Evolutionary conservation across 1,284 basidiomycete species (phyloP).

Genomic region (Farysia itapuensis): DNA sequence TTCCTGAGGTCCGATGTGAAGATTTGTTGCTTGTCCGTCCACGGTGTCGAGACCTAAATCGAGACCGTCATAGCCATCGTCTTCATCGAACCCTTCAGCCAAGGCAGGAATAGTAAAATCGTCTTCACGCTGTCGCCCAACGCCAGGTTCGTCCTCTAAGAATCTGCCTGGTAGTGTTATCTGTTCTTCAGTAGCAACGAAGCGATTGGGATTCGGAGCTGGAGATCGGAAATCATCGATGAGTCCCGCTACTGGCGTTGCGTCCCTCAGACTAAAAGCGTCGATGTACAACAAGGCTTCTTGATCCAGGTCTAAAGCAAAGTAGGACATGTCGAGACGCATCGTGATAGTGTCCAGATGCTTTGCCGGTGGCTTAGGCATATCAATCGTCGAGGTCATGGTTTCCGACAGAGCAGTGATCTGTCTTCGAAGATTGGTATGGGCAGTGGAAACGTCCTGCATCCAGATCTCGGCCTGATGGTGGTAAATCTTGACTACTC

Average conservation of each 20-base stretch:
- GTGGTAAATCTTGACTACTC: conserved; percentile 39
- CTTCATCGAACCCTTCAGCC: conserved; percentile 11
- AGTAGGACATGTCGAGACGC: conserved; percentile 19
- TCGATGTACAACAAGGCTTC: neutral
- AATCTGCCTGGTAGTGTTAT: conserved; percentile 18
- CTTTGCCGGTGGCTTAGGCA: conserved; percentile 9
- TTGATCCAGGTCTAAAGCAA: conserved; percentile 28
- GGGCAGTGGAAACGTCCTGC: conserved; percentile 15
- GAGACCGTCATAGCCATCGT: conserved; percentile 11
- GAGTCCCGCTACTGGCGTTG: neutral
- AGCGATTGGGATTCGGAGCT: conserved; percentile 14
- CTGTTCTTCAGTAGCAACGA: conserved; percentile 15
- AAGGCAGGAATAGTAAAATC: conserved; percentile 7
- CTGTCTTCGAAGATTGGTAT: conserved; percentile 10
- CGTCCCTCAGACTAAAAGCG: neutral
- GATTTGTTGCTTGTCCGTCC: too few relatives aligned
- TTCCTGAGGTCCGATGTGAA: too few relatives aligned
- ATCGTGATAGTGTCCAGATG: conserved; percentile 25
- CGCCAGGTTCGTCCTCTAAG: conserved; percentile 29
- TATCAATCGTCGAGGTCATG: conserved; percentile 15
- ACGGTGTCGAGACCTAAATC: conserved; percentile 25
- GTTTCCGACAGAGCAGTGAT: neutral
- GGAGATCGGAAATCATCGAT: conserved; percentile 12
- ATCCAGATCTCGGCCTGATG: conserved; percentile 31
- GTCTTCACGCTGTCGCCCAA: conserved; percentile 12